Evolutionary conservation across 2,329 filamentous ascomycete species (phyloP).

Genomic region (Domatiomyces globalis): DNA sequence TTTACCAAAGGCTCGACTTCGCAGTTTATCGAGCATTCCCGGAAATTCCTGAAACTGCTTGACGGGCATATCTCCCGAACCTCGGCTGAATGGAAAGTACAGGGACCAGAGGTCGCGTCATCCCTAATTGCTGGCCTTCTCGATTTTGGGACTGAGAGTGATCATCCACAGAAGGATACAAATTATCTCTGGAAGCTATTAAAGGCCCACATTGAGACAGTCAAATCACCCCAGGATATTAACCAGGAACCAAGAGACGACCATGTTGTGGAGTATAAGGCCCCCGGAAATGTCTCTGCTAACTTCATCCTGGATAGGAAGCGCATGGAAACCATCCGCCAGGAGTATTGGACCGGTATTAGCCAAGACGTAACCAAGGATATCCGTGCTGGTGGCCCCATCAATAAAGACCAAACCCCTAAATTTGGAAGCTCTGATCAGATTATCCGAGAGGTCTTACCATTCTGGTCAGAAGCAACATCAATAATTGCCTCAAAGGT

Average conservation of each 20-base stretch:
- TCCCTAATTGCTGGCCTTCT: slow-evolving; percentile 43
- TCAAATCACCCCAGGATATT: not conserved
- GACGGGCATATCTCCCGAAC: slow-evolving; percentile 35
- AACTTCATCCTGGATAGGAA: not conserved
- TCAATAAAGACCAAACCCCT: not conserved
- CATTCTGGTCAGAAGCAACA: slow-evolving; percentile 30
- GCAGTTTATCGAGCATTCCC: slow-evolving; percentile 26
- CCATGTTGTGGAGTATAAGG: not conserved
- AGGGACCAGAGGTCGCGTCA: slow-evolving; percentile 41
- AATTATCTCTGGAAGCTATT: slow-evolving; percentile 22
- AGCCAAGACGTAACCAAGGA: not conserved
- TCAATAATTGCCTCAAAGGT: slow-evolving; percentile 32
- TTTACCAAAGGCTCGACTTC: slow-evolving; percentile 26
- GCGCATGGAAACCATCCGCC: slow-evolving; percentile 7
- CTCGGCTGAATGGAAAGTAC: slow-evolving; percentile 36
- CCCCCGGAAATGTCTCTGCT: not conserved
- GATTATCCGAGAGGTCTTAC: slow-evolving; percentile 26
- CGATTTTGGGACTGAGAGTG: slow-evolving; percentile 33
- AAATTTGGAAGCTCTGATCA: slow-evolving; percentile 16
- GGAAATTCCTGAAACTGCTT: slow-evolving; percentile 32
- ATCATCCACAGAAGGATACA: slow-evolving; percentile 15
- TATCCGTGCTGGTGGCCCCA: not conserved
- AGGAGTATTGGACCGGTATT: slow-evolving; percentile 14
- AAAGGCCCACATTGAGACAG: slow-evolving; percentile 5
- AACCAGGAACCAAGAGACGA: not conserved